Evolutionary conservation across 345 rosid species (phyloP), one percentile per base, ranked within the genome.

Genomic region (Conringia planisiliqua): DNA sequence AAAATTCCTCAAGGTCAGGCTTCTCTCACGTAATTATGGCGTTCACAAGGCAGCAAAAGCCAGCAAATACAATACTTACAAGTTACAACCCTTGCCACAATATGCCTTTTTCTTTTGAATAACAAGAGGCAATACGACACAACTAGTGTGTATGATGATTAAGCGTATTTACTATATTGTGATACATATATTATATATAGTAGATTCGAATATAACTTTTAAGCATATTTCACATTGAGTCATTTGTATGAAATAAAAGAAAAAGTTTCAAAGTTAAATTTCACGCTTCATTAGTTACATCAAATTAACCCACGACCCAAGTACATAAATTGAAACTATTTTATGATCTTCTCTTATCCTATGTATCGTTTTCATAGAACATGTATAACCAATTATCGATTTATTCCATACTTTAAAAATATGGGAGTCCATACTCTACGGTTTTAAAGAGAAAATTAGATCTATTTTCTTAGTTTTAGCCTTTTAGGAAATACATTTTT

Each of bases 401-500:
- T 46, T 44, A n/a, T 44, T 47, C 44, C 61, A 71, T 61, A 71
- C 27, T 48, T 48, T 4, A 3, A 32, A 20, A 51, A 38, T 71
- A 50, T 72, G 69, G 40, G 61, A 24, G 38, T 38, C 68, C 62
- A 50, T 71, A 62, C 67, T 60, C 60, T 36, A 16, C 20, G 38
- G 22, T 9, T 12, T 30, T 17, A 46, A 52, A 51, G 16, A 51
- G 32, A 51, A 58, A 26, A 51, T 4, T 36, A 18, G 3, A 18
- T 20, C 4, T 47, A 5, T 6, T 22, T 36, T 47, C 24, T 30
- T 71, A 54, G 27, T 46, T 58, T 20, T 20, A 20, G 54, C n/a
- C 27, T 10, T 51, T 51, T 52, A 52, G 16, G 22, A 32, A 24
- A 40, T 14, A 62, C 1, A 26, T 10, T 2, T 10, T 10, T 35